A percentile compares a stretch with the other conserved stretches of the same genome.
phyloP scores from a whole-genome alignment of 148 eudicot genomes.

The Chenopodium quinoa region DNA sequence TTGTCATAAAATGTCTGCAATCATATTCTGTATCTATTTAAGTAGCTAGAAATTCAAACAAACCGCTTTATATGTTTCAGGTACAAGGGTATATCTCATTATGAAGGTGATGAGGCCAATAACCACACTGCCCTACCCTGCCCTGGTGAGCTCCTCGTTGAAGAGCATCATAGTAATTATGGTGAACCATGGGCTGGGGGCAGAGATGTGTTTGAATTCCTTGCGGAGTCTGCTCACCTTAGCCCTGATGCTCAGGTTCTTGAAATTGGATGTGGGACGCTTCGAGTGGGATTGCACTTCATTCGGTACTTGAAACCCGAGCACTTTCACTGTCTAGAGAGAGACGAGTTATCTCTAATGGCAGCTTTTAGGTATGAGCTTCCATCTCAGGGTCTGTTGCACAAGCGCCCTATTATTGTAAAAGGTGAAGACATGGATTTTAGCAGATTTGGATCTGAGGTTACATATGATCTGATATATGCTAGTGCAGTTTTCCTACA shows the following conservation, averaged over 20 bases:
- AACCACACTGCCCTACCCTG: conserved; percentile 92
- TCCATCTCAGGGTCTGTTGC: conserved; percentile 85
- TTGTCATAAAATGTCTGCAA: neutral
- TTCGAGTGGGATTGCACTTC: conserved; percentile 92
- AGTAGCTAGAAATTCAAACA: neutral
- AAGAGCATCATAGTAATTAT: conserved; percentile 94
- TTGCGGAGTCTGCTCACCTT: conserved; percentile 65
- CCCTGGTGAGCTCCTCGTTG: conserved; percentile 92
- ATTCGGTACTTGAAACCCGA: conserved; percentile 73
- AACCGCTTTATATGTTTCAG: conserved; percentile 31
- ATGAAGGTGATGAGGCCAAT: conserved; percentile 66
- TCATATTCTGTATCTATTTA: neutral
- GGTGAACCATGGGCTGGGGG: conserved; percentile 99
- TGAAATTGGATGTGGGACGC: conserved; percentile 97
- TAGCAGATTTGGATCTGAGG: conserved; percentile 61
- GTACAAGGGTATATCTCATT: conserved; percentile 92
- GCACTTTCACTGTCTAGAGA: conserved; percentile 83
- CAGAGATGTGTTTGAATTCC: conserved; percentile 86
- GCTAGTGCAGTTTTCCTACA: conserved; percentile 97
- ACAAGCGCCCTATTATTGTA: conserved; percentile 80
- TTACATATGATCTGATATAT: conserved; percentile 71
- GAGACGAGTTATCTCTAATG: conserved; percentile 93
- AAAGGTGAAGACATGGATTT: conserved; percentile 94
- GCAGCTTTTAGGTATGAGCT: conserved; percentile 90
- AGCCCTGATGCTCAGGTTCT: conserved; percentile 66